A percentile compares a stretch with the other conserved stretches of the same genome.
Conservation (phyloP, 2,329 filamentous ascomycete genomes). For the Neodidymelliopsis sp. region DNA sequence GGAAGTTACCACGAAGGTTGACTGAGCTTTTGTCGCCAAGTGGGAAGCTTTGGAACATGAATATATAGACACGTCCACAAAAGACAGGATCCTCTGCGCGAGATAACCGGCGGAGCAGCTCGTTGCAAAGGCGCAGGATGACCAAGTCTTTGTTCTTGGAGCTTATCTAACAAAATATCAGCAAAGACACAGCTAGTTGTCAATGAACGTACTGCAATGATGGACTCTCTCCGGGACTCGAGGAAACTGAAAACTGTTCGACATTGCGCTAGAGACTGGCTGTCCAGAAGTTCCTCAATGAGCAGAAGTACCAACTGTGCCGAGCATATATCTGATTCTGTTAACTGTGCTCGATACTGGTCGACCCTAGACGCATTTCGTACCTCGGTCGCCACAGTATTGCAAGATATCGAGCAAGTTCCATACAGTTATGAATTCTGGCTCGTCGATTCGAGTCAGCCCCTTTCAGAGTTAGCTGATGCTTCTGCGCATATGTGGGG, state of each 20-base stretch:
- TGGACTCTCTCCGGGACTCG: conserved; percentile 87
- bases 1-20: conserved; percentile 94
- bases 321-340: conserved; percentile 65
- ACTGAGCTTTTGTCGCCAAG: conserved; percentile 97
- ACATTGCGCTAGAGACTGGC: conserved; percentile 92
- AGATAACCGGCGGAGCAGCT: conserved; percentile 90
- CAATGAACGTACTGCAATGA: conserved; percentile 71
- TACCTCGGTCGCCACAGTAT: conserved; percentile 82
- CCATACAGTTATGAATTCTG: conserved; percentile 85
- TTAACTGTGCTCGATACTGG: conserved; percentile 10
- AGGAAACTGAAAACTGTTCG: conserved; percentile 92
- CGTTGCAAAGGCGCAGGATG: conserved; percentile 93
- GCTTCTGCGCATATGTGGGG: background rate
- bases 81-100: conserved; percentile 96
- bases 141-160: conserved; percentile 77
- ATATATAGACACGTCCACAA: conserved; percentile 97
- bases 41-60: conserved; percentile 97
- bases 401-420: conserved; percentile 92
- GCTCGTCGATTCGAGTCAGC: conserved; percentile 76
- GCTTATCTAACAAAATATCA: conserved; percentile 41
- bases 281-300: conserved; percentile 93
- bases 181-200: conserved; percentile 13
- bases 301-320: conserved; percentile 86
- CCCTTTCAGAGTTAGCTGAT: conserved; percentile 60
- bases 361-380: conserved; percentile 55